These are phyloP conservation scores for Teratosphaeria zuluensis DNA, from an alignment of 2,329 filamentous ascomycete genomes.

Conservation along the genomic window DNA sequence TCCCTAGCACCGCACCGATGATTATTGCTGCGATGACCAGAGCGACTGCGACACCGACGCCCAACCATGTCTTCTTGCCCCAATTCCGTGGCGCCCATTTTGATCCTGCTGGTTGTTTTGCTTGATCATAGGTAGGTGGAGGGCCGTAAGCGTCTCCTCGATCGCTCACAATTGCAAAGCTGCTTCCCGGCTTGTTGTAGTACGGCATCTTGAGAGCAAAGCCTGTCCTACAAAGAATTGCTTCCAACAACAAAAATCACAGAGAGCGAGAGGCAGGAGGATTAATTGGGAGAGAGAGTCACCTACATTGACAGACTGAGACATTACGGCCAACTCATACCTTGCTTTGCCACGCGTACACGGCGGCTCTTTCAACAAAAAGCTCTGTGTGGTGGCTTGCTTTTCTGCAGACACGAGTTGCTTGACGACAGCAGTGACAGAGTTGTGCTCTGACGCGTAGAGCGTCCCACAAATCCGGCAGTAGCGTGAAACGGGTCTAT, in stretches of 20 bases:
- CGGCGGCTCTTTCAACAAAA: background rate
- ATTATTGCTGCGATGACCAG: conserved; percentile 16
- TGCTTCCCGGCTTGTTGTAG: conserved; percentile 2
- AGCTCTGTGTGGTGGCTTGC: background rate
- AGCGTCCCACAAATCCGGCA: background rate
- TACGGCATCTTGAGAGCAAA: background rate
- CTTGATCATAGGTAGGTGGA: conserved; percentile 2
- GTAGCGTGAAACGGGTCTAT: background rate
- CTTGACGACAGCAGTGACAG: background rate
- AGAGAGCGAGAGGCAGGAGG: background rate
- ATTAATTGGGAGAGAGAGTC: background rate
- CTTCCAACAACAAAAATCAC: background rate
- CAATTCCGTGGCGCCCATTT: conserved; percentile 18
- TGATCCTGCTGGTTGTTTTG: conserved; percentile 6
- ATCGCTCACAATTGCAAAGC: background rate
- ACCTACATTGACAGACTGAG: background rate
- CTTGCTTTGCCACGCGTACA: background rate
- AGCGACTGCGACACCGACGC: conserved; percentile 8
- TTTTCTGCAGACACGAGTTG: background rate
- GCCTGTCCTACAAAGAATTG: background rate
- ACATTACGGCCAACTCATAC: background rate
- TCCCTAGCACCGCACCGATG: conserved; percentile 19
- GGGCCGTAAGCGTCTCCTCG: conserved; percentile 1
- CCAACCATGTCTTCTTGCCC: conserved; percentile 12
- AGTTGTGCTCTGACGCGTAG: background rate